Percentiles rank a stretch among this genome's conserved stretches.
Conservation (phyloP, 768 basidiomycete species). For the Rhodotorula kratochvilovae region DNA sequence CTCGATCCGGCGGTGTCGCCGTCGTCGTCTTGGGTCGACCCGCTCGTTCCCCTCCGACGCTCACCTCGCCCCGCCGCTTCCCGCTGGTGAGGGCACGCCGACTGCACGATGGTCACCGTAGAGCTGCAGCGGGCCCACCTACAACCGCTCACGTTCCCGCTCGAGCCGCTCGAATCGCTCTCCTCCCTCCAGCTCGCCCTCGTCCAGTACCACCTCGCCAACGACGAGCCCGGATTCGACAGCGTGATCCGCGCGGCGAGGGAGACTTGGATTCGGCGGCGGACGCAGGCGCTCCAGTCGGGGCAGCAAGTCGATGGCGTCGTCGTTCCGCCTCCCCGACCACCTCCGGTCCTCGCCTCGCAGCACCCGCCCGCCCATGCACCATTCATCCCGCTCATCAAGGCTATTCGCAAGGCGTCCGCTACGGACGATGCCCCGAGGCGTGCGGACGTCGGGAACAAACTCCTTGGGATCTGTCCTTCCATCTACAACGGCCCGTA, state of each 20-base stretch:
- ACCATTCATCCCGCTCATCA: slow-evolving; percentile 3
- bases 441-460: background rate
- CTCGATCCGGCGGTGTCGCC: no score
- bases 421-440: no score
- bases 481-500: background rate
- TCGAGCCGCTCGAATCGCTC: background rate
- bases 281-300: rapidly evolving
- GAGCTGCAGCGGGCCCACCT: slow-evolving; percentile 4
- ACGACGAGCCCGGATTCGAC: slow-evolving; percentile 1
- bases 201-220: slow-evolving; percentile 18
- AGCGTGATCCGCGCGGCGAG: background rate
- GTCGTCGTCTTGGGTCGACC: no score
- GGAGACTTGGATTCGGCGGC: background rate
- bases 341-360: background rate
- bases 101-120: background rate
- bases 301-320: background rate
- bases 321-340: background rate
- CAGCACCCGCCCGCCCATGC: background rate
- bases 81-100: no score
- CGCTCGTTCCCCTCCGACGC: background rate
- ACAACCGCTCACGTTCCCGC: slow-evolving; percentile 6
- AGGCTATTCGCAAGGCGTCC: background rate
- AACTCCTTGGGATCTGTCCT: background rate
- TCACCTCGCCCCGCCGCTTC: no score
- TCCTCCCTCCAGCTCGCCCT: background rate